phyloP scores from a whole-genome alignment of 2,329 filamentous ascomycete species.

The Diaporthe vaccinii region DNA sequence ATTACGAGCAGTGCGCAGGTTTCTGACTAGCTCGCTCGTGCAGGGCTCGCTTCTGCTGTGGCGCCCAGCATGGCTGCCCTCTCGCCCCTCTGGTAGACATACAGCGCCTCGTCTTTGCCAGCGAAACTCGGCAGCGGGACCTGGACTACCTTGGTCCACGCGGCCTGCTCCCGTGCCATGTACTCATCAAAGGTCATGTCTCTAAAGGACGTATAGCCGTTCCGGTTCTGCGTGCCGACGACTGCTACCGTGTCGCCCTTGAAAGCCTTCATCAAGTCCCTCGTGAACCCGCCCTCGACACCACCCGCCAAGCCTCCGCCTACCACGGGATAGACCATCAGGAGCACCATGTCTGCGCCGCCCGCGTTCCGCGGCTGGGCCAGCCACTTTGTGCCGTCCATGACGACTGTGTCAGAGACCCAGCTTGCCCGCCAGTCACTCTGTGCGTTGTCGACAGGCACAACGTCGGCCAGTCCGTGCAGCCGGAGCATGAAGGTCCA shows the following conservation, averaged over 20 bases:
- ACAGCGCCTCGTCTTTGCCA: constrained; percentile 82
- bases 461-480: constrained; percentile 64
- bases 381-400: constrained; percentile 73
- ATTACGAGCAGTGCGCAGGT: not conserved
- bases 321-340: constrained; percentile 82
- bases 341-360: constrained; percentile 69
- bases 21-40: not conserved
- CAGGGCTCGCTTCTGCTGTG: not conserved
- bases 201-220: constrained; percentile 80
- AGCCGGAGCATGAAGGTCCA: constrained; percentile 79
- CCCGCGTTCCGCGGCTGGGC: constrained; percentile 54
- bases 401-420: constrained; percentile 75
- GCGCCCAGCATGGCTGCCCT: constrained; percentile 46
- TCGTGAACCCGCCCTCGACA: constrained; percentile 74
- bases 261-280: constrained; percentile 71
- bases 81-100: constrained; percentile 71
- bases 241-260: constrained; percentile 75
- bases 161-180: constrained; percentile 68
- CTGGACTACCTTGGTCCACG: constrained; percentile 73
- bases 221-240: constrained; percentile 80
- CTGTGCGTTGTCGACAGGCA: constrained; percentile 76
- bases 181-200: constrained; percentile 75
- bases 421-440: constrained; percentile 78
- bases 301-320: constrained; percentile 74
- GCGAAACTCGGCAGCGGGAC: constrained; percentile 80